Evolutionary conservation across 2,329 filamentous ascomycete species (phyloP), one percentile per base, ranked within the genome.

Genomic region (Gnomoniopsis sp.): DNA sequence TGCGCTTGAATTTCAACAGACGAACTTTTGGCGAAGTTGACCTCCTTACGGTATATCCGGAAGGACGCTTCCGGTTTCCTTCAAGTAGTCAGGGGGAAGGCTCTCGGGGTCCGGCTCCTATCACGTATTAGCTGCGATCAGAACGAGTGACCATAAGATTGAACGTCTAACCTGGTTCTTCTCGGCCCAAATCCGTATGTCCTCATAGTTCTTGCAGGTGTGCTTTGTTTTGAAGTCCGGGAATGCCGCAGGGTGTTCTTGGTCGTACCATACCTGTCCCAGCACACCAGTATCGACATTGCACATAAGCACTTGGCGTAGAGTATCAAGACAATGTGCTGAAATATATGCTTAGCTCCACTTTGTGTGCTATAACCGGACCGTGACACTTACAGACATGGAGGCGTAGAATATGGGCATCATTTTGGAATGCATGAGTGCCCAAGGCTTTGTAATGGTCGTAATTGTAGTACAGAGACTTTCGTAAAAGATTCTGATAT

Each of bases 241-340:
- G 62, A 84, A 86, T 0, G 82, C 75, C 47, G 73, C 70, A 0
- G 78, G 76, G 10, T 74, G 69, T 1, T 74, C 65, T 3, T 70
- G 68, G 23, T 82, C 73, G 36, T 78, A 79, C 84, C 84, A 88
- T 6, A 87, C 77, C 64, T 88, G 83, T 14, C 84, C 84, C 0
- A 87, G 74, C 0, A 88, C 77, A 1, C 78, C 84, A 2, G 83
- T 79, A 63, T 88, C 85, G 21, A 81, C 74, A 30, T 79, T 82
- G 69, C 85, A 88, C 82, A 87, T 87, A 15, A 88, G 74, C 17
- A 85, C 80, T 66, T 88, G 84, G 1, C 84, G 80, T 48, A 88
- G 60, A 3, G 81, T 82, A 62, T 88, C 85, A 34, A 87, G 72
- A 59, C 85, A 88, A 61, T 88, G 84, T 6, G 80, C 79, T 81